Conservation (phyloP, 2,329 filamentous ascomycete species). For the Alternaria infectoria region DNA sequence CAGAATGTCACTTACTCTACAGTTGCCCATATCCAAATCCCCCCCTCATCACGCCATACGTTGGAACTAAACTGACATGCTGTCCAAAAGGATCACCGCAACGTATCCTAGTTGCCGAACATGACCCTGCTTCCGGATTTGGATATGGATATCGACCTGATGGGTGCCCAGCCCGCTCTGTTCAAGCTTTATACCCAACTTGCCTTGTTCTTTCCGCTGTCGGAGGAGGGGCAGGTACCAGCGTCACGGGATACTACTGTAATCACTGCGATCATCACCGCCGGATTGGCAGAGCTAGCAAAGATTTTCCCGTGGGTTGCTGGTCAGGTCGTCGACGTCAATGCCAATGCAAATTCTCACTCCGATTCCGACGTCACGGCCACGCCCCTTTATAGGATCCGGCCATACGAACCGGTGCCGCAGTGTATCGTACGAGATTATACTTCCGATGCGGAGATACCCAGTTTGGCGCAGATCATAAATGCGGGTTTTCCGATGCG, state of each 20-base stretch:
- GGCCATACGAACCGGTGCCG: slow-evolving; percentile 38
- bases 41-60: not conserved
- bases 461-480: slow-evolving; percentile 50
- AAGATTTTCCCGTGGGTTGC: slow-evolving; percentile 56
- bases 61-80: not conserved
- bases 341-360: slow-evolving; percentile 43
- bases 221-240: slow-evolving; percentile 18
- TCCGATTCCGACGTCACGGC: slow-evolving; percentile 16
- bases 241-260: not conserved
- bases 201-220: slow-evolving; percentile 49
- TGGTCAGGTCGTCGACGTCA: slow-evolving; percentile 41
- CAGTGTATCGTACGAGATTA: slow-evolving; percentile 54
- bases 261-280: slow-evolving; percentile 10
- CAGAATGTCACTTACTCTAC: not conserved
- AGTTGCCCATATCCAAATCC: not conserved
- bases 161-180: slow-evolving; percentile 53
- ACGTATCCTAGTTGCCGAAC: not conserved
- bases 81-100: not conserved
- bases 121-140: slow-evolving; percentile 12
- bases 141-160: slow-evolving; percentile 47
- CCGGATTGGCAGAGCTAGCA: slow-evolving; percentile 40
- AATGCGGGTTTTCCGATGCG: slow-evolving; percentile 53
- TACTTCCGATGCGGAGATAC: slow-evolving; percentile 42
- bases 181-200: slow-evolving; percentile 57
- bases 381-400: slow-evolving; percentile 51